Base-by-base conservation (phyloP, 2,329 filamentous ascomycete genomes). In the Alternaria metachromatica region DNA sequence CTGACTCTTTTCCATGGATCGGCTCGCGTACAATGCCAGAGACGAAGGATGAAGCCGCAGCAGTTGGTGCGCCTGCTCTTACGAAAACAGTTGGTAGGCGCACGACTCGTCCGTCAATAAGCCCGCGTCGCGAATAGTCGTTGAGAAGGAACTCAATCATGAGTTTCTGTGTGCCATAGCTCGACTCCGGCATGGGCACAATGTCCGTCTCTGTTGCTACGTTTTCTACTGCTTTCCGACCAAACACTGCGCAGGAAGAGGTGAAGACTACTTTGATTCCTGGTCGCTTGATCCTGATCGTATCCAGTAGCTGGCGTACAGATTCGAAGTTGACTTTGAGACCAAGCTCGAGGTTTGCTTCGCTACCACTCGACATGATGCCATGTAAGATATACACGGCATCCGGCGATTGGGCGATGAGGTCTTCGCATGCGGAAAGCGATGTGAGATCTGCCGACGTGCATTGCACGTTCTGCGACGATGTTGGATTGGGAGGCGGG, bases 11-110 rank as follows among this genome's bases (percentile, higher is more conserved):
- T 0, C 87, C 87, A 41, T 84, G 81, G 71, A 90, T 81, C 0
- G 88, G 88, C 78, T 90, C 88, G 21, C 88, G 83, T 58, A 90
- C 87, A 77, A 90, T 89, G 12, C 88, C 88, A 1, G 85, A 88
- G 10, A 89, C 80, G 70, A 90, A 90, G 0, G 86, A 87, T 2
- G 86, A 88, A n/a, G 88, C 88, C 0, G 88, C 88, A 1, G 84
- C 85, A 5, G 87, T 87, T 0, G 88, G 88, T 18, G 81, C 82
- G 1, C 88, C 88, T 0, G 88, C 87, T 1, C 88, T 84, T 21
- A 90, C 87, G 2, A 85, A 85, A 18, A 90, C 84, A 0, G 87
- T 89, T 0, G 88, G 88, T 54, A 90, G 86, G 0, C 88, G 86
- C 53, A 88, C 82, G 3, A 82, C 82, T 54, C 88, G 85, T 8